A percentile compares a stretch with the other conserved stretches of the same genome.
Conservation (phyloP, 768 basidiomycete species). For the Lactifluus hygrophoroides region DNA sequence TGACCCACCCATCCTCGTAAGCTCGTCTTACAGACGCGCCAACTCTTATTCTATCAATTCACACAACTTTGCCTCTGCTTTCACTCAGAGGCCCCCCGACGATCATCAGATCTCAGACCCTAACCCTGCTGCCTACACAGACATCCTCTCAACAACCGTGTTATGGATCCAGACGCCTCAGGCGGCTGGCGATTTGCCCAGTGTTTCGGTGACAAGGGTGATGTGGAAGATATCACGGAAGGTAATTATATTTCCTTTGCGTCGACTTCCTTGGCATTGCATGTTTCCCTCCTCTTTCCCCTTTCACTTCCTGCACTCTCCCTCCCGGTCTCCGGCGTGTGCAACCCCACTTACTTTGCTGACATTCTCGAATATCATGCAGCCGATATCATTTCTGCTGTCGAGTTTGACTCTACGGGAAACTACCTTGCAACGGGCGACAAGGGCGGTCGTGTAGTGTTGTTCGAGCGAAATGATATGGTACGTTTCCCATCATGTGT, state of each 20-base stretch:
- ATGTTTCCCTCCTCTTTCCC: not conserved
- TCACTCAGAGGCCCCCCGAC: not conserved
- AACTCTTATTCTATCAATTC: not conserved
- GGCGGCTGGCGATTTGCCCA: slow-evolving; percentile 98
- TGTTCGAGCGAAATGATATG: slow-evolving; percentile 97
- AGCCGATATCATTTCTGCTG: slow-evolving; percentile 99
- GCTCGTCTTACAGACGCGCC: slow-evolving; percentile 4
- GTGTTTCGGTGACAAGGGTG: slow-evolving; percentile 99
- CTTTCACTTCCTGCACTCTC: slow-evolving; percentile 9
- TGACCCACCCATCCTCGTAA: not conserved
- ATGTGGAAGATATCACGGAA: slow-evolving; percentile 99
- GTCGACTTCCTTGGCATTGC: slow-evolving; percentile 12
- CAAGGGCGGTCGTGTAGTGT: slow-evolving; percentile 97
- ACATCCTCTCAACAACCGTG: slow-evolving; percentile 25
- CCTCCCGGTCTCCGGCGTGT: slow-evolving; percentile 3
- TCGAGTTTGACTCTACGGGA: slow-evolving; percentile 99
- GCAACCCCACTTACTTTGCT: slow-evolving; percentile 3
- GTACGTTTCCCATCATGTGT: slow-evolving; percentile 37
- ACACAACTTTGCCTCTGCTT: not conserved
- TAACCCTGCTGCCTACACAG: slow-evolving; percentile 21
- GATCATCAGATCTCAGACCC: slow-evolving; percentile 22
- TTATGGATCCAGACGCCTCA: slow-evolving; percentile 83
- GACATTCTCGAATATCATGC: slow-evolving; percentile 8
- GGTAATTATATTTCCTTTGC: slow-evolving; percentile 41
- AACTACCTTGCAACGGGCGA: slow-evolving; percentile 99